Evolutionary conservation across 2,329 filamentous ascomycete species (phyloP).

Genomic region (Periconia sp.): DNA sequence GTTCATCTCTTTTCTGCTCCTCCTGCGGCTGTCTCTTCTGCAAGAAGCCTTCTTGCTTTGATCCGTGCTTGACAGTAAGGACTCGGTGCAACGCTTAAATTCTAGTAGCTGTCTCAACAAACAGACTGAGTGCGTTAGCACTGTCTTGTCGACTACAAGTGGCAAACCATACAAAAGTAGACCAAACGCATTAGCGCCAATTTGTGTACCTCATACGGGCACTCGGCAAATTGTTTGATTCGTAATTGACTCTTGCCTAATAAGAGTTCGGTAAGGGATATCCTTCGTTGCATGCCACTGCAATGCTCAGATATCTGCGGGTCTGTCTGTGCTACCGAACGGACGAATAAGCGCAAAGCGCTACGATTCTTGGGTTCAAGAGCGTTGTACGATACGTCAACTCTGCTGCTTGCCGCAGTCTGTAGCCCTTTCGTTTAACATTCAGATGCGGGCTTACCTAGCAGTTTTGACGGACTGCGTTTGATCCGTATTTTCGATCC

Average conservation of each 20-base stretch:
- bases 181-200: not conserved
- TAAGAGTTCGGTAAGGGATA: constrained; percentile 30
- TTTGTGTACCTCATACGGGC: constrained; percentile 1
- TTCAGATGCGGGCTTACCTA: not conserved
- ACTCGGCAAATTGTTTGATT: constrained; percentile 20
- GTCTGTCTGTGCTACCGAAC: constrained; percentile 26
- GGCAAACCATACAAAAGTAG: not conserved
- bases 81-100: constrained; percentile 2
- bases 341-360: constrained; percentile 24
- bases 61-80: not conserved
- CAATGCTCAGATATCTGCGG: constrained; percentile 23
- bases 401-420: constrained; percentile 31
- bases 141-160: not conserved
- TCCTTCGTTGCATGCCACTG: constrained; percentile 35
- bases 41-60: not conserved
- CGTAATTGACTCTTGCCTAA: constrained; percentile 20
- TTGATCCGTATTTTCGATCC: not conserved
- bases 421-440: constrained; percentile 19
- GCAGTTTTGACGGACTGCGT: not conserved
- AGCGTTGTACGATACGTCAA: constrained; percentile 36
- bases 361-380: constrained; percentile 22
- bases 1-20: constrained; percentile 14
- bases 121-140: not conserved
- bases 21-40: constrained; percentile 15
- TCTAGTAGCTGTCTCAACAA: not conserved